phyloP scores from a whole-genome alignment of 2,329 filamentous ascomycete genomes.

The Talaromyces sp. region DNA sequence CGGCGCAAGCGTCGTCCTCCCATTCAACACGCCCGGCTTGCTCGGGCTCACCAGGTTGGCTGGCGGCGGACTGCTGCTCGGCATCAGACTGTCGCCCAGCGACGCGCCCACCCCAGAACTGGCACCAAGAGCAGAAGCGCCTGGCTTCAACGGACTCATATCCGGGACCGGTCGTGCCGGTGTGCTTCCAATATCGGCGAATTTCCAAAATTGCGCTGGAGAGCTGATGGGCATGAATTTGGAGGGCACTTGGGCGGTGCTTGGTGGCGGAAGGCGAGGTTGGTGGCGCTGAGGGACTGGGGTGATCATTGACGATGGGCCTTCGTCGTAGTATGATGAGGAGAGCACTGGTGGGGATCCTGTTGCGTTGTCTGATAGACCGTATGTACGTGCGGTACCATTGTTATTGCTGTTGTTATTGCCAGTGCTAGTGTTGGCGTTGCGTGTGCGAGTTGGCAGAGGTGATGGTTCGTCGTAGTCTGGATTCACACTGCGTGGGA shows the following conservation, averaged over 20 bases:
- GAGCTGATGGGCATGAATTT: slow-evolving; percentile 49
- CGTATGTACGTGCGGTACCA: slow-evolving; percentile 25
- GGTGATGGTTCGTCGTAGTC: slow-evolving; percentile 40
- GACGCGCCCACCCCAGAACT: slow-evolving; percentile 9
- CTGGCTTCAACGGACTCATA: slow-evolving; percentile 42
- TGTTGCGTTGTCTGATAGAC: slow-evolving; percentile 33
- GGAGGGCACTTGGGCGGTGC: slow-evolving; percentile 44
- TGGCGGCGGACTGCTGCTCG: slow-evolving; percentile 44
- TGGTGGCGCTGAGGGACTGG: slow-evolving; percentile 45
- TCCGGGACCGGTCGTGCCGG: slow-evolving; percentile 38
- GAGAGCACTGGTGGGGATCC: slow-evolving; percentile 43
- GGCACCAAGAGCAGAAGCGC: slow-evolving; percentile 14
- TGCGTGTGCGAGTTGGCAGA: slow-evolving; percentile 29
- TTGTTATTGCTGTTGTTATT: slow-evolving; percentile 16
- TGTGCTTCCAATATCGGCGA: slow-evolving; percentile 41
- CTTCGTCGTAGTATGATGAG: slow-evolving; percentile 44
- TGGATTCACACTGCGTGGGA: slow-evolving; percentile 23
- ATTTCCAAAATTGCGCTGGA: slow-evolving; percentile 47
- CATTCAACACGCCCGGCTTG: slow-evolving; percentile 32
- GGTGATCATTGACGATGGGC: slow-evolving; percentile 42
- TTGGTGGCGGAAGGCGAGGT: slow-evolving; percentile 42
- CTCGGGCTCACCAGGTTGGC: slow-evolving; percentile 41
- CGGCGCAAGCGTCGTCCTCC: slow-evolving; percentile 22
- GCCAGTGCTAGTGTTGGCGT: slow-evolving; percentile 4
- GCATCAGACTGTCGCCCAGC: slow-evolving; percentile 32